phyloP scores from a whole-genome alignment of 2,329 filamentous ascomycete genomes.

The Ambrosiella cleistominuta region DNA sequence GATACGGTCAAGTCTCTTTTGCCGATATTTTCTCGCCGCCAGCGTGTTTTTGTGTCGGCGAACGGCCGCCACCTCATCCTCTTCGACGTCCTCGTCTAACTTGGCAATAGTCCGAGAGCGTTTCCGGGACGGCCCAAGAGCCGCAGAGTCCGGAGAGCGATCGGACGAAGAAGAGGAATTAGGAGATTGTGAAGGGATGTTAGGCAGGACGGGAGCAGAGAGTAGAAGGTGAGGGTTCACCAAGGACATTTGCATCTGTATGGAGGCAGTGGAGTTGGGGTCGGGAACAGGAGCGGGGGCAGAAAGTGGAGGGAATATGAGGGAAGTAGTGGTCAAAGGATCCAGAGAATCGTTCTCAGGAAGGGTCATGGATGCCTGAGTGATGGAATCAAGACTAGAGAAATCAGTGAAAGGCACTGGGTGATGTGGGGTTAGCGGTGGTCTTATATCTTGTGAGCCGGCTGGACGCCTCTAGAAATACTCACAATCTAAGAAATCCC shows the following conservation, averaged over 20 bases:
- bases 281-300: slow-evolving; percentile 2
- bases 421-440: not conserved
- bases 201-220: not conserved
- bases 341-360: slow-evolving; percentile 2
- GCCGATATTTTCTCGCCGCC: slow-evolving; percentile 53
- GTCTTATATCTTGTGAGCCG: not conserved
- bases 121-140: not conserved
- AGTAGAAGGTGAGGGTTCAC: not conserved
- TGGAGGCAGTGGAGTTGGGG: not conserved
- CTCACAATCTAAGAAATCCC: slow-evolving; percentile 8
- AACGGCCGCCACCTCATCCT: slow-evolving; percentile 8
- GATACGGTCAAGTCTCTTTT: slow-evolving; percentile 52
- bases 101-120: slow-evolving; percentile 6
- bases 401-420: slow-evolving; percentile 6
- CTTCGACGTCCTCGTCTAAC: slow-evolving; percentile 7
- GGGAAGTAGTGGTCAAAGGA: slow-evolving; percentile 5
- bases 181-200: not conserved
- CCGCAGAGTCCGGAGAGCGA: not conserved
- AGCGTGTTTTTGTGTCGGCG: slow-evolving; percentile 47
- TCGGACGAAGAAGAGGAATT: not conserved
- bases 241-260: slow-evolving; percentile 6
- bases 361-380: slow-evolving; percentile 1
- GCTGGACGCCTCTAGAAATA: not conserved
- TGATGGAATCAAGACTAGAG: slow-evolving; percentile 3
- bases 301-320: slow-evolving; percentile 5